Base-by-base conservation (phyloP, 2,329 filamentous ascomycete genomes). In the Aspergillus pseudoglaucus region DNA sequence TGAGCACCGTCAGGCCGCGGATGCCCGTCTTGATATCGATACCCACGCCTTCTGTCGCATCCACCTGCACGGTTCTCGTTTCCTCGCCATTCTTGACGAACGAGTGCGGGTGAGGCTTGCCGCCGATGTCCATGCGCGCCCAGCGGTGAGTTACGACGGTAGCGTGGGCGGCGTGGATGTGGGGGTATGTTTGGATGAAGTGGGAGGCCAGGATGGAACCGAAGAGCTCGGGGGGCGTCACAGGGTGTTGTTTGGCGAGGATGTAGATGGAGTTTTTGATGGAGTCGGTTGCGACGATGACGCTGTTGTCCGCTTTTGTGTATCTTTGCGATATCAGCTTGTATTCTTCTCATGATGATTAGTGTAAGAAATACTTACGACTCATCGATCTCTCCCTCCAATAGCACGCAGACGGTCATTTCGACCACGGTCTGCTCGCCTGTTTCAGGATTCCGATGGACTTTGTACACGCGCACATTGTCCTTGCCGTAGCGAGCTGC, bases 251-350 rank as follows among this genome's bases (percentile, higher is more conserved):
- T 75, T 95, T 96, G 64, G 93, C 91, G 65, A 88, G 85, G 73
- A 98, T 90, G 77, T 93, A 95, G 66, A 88, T 84, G 60, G 87
- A 97, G 74, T 98, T 95, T 77, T 98, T 98, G 75, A 97, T 95
- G 22, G 90, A 91, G 72, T 98, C 93, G 52, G 93, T 98, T 54
- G 93, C 90, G 52, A 98, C 91, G 50, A 98, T 83, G 56, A 94
- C 88, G 61, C 85, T 87, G 79, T 98, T 98, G 76, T 98, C 90
- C 60, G 89, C 91, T 64, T 81, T 71, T 53, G 91, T 98, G 79
- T 95, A 98, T 55, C 88, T 94, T 51, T 50, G 22, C 23, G 22
- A 25, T 42, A n/a, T 47, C 45, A 43, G 23, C 49, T 33, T 45
- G 38, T 17, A 41, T 27, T 18, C 25, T 25, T 23, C 23, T 33